phyloP scores from a whole-genome alignment of 306 rosid species.

The Rubus parviflorus region DNA sequence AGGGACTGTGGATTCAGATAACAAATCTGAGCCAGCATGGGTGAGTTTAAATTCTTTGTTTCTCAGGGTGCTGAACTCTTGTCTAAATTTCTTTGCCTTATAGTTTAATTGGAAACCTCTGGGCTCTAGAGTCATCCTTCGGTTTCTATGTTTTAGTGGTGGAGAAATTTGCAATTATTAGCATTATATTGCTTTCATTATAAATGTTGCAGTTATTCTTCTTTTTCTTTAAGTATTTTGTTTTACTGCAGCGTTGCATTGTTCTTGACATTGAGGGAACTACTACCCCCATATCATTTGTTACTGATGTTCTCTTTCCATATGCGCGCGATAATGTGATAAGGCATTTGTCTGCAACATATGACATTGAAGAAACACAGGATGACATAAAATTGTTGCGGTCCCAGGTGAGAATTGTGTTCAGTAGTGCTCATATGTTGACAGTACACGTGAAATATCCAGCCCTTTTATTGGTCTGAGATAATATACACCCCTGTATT shows the following conservation, averaged over 20 bases:
- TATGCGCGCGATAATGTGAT: slow-evolving; percentile 86
- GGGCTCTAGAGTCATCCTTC: slow-evolving; percentile 11
- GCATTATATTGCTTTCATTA: slow-evolving; percentile 3
- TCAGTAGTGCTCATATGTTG: slow-evolving; percentile 18
- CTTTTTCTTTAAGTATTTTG: slow-evolving; percentile 16
- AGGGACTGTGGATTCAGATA: slow-evolving; percentile 40
- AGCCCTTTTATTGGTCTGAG: neutral
- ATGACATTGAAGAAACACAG: slow-evolving; percentile 66
- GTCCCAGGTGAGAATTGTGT: slow-evolving; percentile 56
- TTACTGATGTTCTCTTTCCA: slow-evolving; percentile 89
- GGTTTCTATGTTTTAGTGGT: slow-evolving; percentile 2
- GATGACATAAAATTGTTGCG: slow-evolving; percentile 76
- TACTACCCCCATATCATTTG: slow-evolving; percentile 95
- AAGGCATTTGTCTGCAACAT: slow-evolving; percentile 79
- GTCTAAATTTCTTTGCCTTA: slow-evolving; percentile 12
- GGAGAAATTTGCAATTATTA: neutral
- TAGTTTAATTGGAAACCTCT: slow-evolving; percentile 7
- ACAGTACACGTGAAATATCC: slow-evolving; percentile 25
- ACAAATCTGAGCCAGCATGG: slow-evolving; percentile 38
- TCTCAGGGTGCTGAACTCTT: neutral
- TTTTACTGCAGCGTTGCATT: slow-evolving; percentile 58
- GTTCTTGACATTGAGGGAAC: slow-evolving; percentile 99
- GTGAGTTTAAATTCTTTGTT: slow-evolving; percentile 43
- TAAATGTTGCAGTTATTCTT: slow-evolving; percentile 11
- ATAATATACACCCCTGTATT: neutral